phyloP scores from a whole-genome alignment of 73 alveolate genomes.

The Effrenium voratum region DNA sequence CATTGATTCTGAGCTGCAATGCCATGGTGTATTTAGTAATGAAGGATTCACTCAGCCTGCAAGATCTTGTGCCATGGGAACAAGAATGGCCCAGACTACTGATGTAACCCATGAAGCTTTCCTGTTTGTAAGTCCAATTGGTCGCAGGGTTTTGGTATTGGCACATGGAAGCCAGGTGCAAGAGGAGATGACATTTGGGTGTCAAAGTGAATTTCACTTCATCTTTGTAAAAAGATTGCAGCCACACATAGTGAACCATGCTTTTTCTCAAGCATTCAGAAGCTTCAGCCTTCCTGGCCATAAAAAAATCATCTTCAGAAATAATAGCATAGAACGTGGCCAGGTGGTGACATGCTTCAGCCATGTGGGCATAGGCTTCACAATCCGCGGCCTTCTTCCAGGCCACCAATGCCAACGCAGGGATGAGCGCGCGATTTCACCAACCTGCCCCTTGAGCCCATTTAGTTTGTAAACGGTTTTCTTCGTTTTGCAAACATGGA shows the following conservation, averaged over 20 bases:
- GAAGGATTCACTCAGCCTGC: background rate
- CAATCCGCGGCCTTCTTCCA: slow-evolving; percentile 19
- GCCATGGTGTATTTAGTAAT: too few species aligned
- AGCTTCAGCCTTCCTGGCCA: background rate
- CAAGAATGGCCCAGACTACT: too few species aligned
- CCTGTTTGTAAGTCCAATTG: background rate
- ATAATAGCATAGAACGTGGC: background rate
- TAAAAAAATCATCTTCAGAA: background rate
- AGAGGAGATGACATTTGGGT: background rate
- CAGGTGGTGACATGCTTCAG: background rate
- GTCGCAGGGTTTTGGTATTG: background rate
- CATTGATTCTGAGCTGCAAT: too few species aligned
- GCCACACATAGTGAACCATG: background rate
- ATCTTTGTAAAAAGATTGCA: background rate
- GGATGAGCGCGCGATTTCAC: background rate
- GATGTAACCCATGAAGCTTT: background rate
- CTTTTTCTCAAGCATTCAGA: background rate
- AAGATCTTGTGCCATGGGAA: background rate
- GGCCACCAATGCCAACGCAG: slow-evolving; percentile 38
- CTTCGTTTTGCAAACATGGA: background rate
- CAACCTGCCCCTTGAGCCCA: background rate
- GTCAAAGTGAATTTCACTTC: background rate
- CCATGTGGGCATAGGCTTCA: slow-evolving; percentile 23
- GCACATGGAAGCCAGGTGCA: background rate
- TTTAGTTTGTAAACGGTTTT: background rate